A percentile compares a stretch with the other conserved stretches of the same genome.
These are phyloP conservation scores for Geotrichum reessii DNA, from an alignment of 1,139 yeast genomes.

Conservation along the genomic window DNA sequence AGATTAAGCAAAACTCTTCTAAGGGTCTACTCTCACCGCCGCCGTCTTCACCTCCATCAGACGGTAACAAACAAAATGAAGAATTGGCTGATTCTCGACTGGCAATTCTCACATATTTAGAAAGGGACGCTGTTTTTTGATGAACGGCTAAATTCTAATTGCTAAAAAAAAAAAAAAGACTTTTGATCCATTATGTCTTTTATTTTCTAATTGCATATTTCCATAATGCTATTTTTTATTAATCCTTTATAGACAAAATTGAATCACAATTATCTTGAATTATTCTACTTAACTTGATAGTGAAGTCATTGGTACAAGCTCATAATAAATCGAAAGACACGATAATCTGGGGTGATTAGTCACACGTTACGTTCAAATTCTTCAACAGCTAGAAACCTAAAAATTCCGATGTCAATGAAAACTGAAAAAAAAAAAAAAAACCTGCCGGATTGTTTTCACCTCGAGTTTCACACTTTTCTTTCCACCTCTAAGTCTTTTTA, in stretches of 20 bases:
- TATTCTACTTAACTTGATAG: too few species aligned
- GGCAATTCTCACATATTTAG: slow-evolving; percentile 9
- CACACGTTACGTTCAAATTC: neutral
- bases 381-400: neutral
- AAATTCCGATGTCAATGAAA: neutral
- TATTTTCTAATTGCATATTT: too few species aligned
- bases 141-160: neutral
- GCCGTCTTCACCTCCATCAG: slow-evolving; percentile 4
- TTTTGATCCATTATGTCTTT: neutral
- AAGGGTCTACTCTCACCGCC: neutral
- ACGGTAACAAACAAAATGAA: neutral
- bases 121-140: slow-evolving; percentile 6
- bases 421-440: neutral
- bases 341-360: neutral
- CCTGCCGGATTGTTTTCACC: neutral
- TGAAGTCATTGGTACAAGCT: neutral
- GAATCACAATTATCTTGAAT: too few species aligned
- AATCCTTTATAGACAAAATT: too few species aligned
- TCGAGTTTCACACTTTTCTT: neutral
- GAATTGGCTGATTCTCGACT: neutral
- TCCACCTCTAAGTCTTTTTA: neutral
- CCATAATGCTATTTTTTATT: too few species aligned
- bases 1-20: neutral
- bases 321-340: neutral
- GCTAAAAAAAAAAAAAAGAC: neutral